A percentile compares a stretch with the other conserved stretches of the same genome.
Evolutionary conservation across 2,329 filamentous ascomycete genomes (phyloP).

Genomic region (Claviceps fusiformis): DNA sequence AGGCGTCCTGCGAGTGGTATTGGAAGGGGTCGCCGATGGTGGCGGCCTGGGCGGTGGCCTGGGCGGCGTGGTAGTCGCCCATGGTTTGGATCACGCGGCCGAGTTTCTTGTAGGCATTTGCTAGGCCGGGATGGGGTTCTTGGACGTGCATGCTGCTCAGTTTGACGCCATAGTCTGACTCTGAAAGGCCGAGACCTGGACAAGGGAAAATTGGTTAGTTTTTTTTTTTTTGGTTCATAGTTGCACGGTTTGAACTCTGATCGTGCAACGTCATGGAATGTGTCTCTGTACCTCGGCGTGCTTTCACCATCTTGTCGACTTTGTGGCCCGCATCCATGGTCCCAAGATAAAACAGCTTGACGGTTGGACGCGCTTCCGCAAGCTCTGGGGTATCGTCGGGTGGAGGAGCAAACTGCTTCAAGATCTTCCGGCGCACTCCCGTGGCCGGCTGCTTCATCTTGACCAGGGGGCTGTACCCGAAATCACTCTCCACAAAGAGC

Average conservation of each 20-base stretch:
- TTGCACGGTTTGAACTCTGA: no score
- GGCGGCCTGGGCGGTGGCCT: conserved; percentile 91
- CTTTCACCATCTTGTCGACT: conserved; percentile 86
- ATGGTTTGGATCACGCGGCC: conserved; percentile 87
- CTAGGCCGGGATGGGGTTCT: conserved; percentile 77
- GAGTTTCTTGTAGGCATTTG: conserved; percentile 85
- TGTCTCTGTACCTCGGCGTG: conserved; percentile 56
- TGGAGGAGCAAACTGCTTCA: conserved; percentile 96
- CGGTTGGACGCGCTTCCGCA: conserved; percentile 73
- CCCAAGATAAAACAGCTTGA: conserved; percentile 91
- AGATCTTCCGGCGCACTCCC: conserved; percentile 81
- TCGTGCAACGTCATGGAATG: no score
- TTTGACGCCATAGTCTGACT: conserved; percentile 89
- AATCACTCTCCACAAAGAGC: conserved; percentile 97
- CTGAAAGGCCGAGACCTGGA: conserved; percentile 73
- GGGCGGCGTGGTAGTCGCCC: conserved; percentile 89
- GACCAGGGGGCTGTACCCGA: conserved; percentile 91
- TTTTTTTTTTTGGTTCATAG: background rate
- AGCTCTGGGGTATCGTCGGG: conserved; percentile 95
- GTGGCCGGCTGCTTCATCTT: conserved; percentile 95
- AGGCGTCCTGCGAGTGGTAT: conserved; percentile 89
- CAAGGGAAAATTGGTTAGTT: background rate
- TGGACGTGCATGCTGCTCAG: conserved; percentile 76
- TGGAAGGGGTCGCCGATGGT: conserved; percentile 87
- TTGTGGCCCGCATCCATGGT: conserved; percentile 97